phyloP scores from a whole-genome alignment of 1,284 basidiomycete species.

The Termitomyces sp. region DNA sequence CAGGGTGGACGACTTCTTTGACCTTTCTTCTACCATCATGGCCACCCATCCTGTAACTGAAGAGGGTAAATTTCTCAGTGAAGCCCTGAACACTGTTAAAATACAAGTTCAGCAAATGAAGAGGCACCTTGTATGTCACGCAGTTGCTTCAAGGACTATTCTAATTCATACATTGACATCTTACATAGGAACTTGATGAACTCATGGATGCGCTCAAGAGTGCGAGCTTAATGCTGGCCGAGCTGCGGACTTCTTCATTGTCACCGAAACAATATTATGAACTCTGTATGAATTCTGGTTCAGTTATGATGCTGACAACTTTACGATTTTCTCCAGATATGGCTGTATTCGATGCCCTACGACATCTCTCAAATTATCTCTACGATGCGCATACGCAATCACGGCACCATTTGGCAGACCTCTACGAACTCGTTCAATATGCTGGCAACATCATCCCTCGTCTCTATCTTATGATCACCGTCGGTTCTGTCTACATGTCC shows the following conservation, averaged over 20 bases:
- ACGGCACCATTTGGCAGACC: constrained; percentile 90
- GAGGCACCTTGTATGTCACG: constrained; percentile 71
- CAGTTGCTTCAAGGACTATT: constrained; percentile 5
- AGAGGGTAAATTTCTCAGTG: constrained; percentile 78
- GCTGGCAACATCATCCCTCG: constrained; percentile 92
- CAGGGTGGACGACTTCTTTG: constrained; percentile 12
- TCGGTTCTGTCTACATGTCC: constrained; percentile 97
- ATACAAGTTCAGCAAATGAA: constrained; percentile 93
- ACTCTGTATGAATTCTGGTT: constrained; percentile 58
- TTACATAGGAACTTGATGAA: constrained; percentile 76
- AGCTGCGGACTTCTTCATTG: constrained; percentile 86
- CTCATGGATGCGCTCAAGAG: constrained; percentile 97
- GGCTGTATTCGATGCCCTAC: constrained; percentile 92
- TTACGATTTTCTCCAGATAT: constrained; percentile 57
- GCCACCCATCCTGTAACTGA: constrained; percentile 40
- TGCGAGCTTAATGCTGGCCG: constrained; percentile 92
- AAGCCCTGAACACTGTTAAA: constrained; percentile 83
- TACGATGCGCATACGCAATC: constrained; percentile 88
- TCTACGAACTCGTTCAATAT: constrained; percentile 97
- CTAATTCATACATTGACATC: constrained; percentile 5
- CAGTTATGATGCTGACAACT: not conserved
- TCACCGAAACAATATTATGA: constrained; percentile 97
- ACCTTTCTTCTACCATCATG: constrained; percentile 15
- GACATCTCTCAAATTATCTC: constrained; percentile 91
- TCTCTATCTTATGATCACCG: constrained; percentile 96